Evolutionary conservation across 2,329 filamentous ascomycete species (phyloP).

Genomic region (Fusarium nygamai): DNA sequence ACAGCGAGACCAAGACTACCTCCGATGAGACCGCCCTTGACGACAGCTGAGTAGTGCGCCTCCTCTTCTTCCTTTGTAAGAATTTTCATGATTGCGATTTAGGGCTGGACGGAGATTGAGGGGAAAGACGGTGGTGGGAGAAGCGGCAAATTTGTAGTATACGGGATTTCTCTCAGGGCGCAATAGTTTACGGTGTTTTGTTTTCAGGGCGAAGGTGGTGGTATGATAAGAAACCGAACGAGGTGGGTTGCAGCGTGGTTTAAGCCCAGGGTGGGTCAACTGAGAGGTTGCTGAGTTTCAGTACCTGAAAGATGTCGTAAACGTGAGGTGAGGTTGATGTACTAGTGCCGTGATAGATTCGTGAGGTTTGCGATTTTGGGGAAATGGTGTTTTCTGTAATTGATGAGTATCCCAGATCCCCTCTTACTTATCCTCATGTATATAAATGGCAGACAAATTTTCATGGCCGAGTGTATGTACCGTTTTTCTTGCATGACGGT

Average conservation of each 20-base stretch:
- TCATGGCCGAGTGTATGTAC: slow-evolving; percentile 7
- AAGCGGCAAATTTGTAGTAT: slow-evolving; percentile 6
- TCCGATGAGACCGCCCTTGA: slow-evolving; percentile 82
- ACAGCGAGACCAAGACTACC: slow-evolving; percentile 73
- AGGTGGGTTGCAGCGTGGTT: slow-evolving; percentile 35
- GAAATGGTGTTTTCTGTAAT: neutral
- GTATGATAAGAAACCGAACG: slow-evolving; percentile 30
- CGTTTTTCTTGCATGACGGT: slow-evolving; percentile 23
- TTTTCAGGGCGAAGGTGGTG: slow-evolving; percentile 28
- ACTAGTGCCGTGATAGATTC: neutral
- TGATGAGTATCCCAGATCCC: neutral
- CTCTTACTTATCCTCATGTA: slow-evolving; percentile 1
- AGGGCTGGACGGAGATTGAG: slow-evolving; percentile 15
- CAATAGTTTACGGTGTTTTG: slow-evolving; percentile 4
- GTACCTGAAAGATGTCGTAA: slow-evolving; percentile 6
- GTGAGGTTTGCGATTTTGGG: neutral
- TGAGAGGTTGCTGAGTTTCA: neutral
- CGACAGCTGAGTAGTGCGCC: slow-evolving; percentile 82
- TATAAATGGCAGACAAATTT: slow-evolving; percentile 3
- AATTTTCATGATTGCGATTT: slow-evolving; percentile 80
- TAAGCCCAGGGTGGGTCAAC: slow-evolving; percentile 36
- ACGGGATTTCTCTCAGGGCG: neutral
- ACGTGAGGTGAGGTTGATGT: slow-evolving; percentile 2
- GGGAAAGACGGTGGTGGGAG: neutral
- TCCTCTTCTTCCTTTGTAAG: slow-evolving; percentile 92